Evolutionary conservation across 2,329 filamentous ascomycete species (phyloP), one percentile per base, ranked within the genome.

Genomic region (Claviceps pazoutovae): DNA sequence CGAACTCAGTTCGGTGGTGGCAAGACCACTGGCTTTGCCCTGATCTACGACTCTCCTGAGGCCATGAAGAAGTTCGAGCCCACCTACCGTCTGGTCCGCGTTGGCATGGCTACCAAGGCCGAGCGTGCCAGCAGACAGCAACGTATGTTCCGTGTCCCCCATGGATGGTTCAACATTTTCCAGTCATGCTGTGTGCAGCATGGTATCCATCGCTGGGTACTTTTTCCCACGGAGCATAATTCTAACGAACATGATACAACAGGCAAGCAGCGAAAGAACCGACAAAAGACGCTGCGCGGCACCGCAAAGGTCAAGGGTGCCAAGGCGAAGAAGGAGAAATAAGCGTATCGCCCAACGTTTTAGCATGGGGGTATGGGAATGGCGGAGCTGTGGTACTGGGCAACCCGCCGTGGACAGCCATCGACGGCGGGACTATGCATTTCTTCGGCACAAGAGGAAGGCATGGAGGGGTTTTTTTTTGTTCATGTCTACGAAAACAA

Each of bases 221-320:
- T 34, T 34, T 34, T 4, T 11, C 1, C 9, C 30, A 34, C 4
- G 30, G 26, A 34, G 30, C 9, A n/a, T 9, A 19, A 36, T 34
- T 5, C 21, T 19, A 8, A 48, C 36, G 64, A 53, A 65, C 59
- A 56, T 51, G 11, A 36, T 47, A 21, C 54, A 64, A 79, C 75
- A 97, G 91, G 91, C 85, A 98, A 98, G 83, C 93, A 97, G 80
- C 87, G 93, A 80, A 98, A 98, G 88, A 98, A 98, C 88, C 84
- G 91, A 74, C 83, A 87, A 77, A 97, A 98, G 89, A 93, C 91
- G 71, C 86, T 96, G 74, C 87, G 93, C 66, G 93, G 93, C 72
- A 95, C 88, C 67, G 91, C 89, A 69, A 98, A 98, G 88, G 83
- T 84, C 80, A 96, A 96, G 88, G 89, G 89, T 73, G 84, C 84